Evolutionary conservation across 2,329 filamentous ascomycete species (phyloP).

Genomic region (Plenodomus biglobosus): DNA sequence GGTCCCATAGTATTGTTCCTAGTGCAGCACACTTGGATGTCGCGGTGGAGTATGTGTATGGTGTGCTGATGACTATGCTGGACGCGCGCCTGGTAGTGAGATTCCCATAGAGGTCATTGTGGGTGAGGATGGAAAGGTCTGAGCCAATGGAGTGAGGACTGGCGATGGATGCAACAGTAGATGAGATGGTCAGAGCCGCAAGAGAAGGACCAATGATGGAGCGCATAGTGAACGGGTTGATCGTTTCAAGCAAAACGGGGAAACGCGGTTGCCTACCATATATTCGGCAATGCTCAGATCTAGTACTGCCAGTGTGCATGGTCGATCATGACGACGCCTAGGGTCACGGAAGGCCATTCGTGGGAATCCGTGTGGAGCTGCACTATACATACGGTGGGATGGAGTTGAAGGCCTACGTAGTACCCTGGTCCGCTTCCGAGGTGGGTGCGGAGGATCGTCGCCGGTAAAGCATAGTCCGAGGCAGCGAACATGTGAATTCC

Average conservation of each 20-base stretch:
- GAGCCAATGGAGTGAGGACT: conserved; percentile 29
- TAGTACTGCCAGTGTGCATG: background rate
- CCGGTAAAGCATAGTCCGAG: background rate
- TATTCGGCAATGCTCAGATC: background rate
- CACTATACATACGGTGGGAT: conserved; percentile 9
- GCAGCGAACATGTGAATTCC: background rate
- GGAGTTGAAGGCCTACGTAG: too few species aligned
- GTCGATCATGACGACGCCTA: background rate
- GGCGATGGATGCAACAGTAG: conserved; percentile 13
- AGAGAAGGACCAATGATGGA: conserved; percentile 2
- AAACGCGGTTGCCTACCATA: conserved; percentile 1
- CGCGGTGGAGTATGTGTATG: conserved; percentile 9
- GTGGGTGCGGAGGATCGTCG: conserved; percentile 2
- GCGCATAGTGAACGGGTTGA: background rate
- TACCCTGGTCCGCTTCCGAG: conserved; percentile 1
- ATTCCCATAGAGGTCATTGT: conserved; percentile 32
- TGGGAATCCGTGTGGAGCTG: conserved; percentile 7
- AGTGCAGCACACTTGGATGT: conserved; percentile 23
- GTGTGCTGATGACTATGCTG: conserved; percentile 20
- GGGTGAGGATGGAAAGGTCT: conserved; percentile 34
- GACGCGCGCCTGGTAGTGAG: conserved; percentile 22
- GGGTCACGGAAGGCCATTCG: conserved; percentile 1
- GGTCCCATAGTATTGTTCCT: conserved; percentile 23
- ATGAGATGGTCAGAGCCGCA: conserved; percentile 9
- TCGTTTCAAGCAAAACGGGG: background rate